Base-by-base conservation (phyloP, 495 filamentous ascomycete genomes). In the Penicillium diatomitis region DNA sequence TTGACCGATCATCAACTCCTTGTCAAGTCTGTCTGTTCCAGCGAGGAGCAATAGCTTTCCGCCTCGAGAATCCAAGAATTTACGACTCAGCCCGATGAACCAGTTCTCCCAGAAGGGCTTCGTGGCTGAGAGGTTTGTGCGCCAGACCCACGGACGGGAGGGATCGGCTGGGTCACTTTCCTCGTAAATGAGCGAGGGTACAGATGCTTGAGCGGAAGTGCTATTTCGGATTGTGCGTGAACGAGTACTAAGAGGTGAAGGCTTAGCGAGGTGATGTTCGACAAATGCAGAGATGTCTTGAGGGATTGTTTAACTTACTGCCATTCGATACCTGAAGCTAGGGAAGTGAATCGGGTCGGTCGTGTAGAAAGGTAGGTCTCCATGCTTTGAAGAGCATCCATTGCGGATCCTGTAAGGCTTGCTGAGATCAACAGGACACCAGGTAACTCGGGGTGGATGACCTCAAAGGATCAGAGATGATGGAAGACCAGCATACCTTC, bases 361-460 rank as follows among this genome's bases (percentile, higher is more conserved):
- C 92, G 80, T 9, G 82, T 90, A 1, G 83, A 80, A 11, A 99
- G 79, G 65, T 95, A 95, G 29, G 81, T 83, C 52, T 91, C 85
- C 94, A 99, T 99, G 60, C 84, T 87, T 66, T 87, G 84, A 35
- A 97, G 74, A n/a, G 92, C 92, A 62, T 97, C 92, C 63, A 99
- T 88, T 30, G 83, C 82, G 6, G 80, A 84, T 1, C 82, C 76
- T 74, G 44, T 10, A 0, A n/a, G 27, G 32, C n/a, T 3, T 5
- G 4, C n/a, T 50, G 20, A 33, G 41, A 28, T 44, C 41, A 8
- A 44, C 6, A 46, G 3, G 32, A 12, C n/a, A 4, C 28, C 4
- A 8, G 0, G 7, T 6, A 20, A 20, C 20, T 20, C 20, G 20
- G 20, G 20, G 1, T 20, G 20, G 20, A 20, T 20, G 20, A 20